These are phyloP conservation scores for Ziziphus jujuba DNA, from an alignment of 306 rosid species.

Conservation along the genomic window DNA sequence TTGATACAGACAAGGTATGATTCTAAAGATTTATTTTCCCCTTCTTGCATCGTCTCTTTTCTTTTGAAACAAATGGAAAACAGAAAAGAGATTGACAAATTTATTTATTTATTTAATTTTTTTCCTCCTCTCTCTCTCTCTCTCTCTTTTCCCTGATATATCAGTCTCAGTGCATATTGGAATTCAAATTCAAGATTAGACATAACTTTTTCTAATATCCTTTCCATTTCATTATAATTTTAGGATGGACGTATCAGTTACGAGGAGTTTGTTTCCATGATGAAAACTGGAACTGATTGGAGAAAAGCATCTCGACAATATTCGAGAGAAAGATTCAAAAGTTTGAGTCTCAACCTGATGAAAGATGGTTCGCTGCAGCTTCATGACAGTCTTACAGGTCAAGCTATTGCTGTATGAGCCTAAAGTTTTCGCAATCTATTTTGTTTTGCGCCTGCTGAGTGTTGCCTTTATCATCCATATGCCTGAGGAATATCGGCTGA, in stretches of 20 bases:
- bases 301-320: conserved; percentile 98
- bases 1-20: conserved; percentile 93
- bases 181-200: neutral
- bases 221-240: conserved; percentile 3
- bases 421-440: conserved; percentile 20
- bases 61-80: too few species aligned
- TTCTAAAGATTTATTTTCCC: conserved; percentile 23
- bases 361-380: conserved; percentile 98
- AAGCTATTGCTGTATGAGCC: conserved; percentile 73
- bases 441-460: conserved; percentile 35
- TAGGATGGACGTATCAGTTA: conserved; percentile 91
- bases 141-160: neutral
- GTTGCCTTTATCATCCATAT: conserved; percentile 26
- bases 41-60: too few species aligned
- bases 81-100: too few species aligned
- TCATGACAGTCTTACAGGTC: conserved; percentile 81
- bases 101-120: too few species aligned
- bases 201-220: neutral
- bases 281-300: conserved; percentile 99
- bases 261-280: conserved; percentile 97
- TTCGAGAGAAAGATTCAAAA: conserved; percentile 97
- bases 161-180: too few species aligned
- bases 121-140: neutral
- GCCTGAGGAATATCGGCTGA: conserved; percentile 16
- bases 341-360: conserved; percentile 93